Base-by-base conservation (phyloP, 176 grass and related monocot species). In the Oryza officinalis region DNA sequence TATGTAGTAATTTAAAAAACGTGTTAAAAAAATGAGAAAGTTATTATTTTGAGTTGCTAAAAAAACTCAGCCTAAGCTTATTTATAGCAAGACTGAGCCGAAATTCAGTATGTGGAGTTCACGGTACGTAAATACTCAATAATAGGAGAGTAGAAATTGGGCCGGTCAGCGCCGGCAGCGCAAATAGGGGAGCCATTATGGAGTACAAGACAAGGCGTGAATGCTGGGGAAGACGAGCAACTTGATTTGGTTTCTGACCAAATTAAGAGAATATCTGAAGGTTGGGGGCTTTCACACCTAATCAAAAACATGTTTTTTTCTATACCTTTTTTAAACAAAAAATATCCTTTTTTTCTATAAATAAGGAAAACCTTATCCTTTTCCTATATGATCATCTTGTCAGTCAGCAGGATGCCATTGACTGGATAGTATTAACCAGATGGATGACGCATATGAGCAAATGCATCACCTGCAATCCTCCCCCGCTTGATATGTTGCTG, bases 381-480 rank as follows among this genome's bases (percentile, higher is more conserved):
- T 38, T 38, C 37, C 80, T 81, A 20, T 57, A 65, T 27, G 79
- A 67, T 84, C 76, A 49, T 84, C 20, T 65, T 41, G 10, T 18
- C 0, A 47, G 59, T 86, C 78, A 81, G 43, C 88, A 66, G 12
- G 35, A 82, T 72, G 78, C 59, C 79, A 78, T 82, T 86, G 88
- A 90, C 67, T 33, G 22, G 26, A 45, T 17, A 37, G 13, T 9
- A 75, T 57, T 57, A 22, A 27, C n/a, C 10, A 75, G 59, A 86
- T 23, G 26, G 65, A 44, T 38, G 57, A 71, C 59, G 52, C 18
- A 59, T 17, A 18, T 7, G 7, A 38, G 37, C 37, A 38, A 8
- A 8, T 38, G 7, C 37, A 38, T 38, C 37, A 38, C 37, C 13
- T 18, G 67, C 20, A 28, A 67, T 12, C 52, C 23, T 80, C 72